A percentile compares a stretch with the other conserved stretches of the same genome.
Conservation (phyloP, 2,329 filamentous ascomycete genomes). For the Macrophomina tecta region DNA sequence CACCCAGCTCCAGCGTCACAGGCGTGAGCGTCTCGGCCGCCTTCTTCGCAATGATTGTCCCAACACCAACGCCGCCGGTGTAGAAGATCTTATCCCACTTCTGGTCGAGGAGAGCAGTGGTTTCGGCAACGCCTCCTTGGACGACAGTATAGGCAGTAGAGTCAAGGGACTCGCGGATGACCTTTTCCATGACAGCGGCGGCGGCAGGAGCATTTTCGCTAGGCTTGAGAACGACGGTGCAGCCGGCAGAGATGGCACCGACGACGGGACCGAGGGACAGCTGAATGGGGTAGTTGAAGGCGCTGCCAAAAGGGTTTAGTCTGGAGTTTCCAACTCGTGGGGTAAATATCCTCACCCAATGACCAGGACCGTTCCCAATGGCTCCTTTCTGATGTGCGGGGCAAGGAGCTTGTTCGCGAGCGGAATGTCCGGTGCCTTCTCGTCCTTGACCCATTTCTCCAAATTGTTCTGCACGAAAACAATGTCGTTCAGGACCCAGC, state of each 20-base stretch:
- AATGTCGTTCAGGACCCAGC: slow-evolving; percentile 82
- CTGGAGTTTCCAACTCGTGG: slow-evolving; percentile 16
- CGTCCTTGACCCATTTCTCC: slow-evolving; percentile 82
- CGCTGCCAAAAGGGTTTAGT: slow-evolving; percentile 52
- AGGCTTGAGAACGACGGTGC: slow-evolving; percentile 88
- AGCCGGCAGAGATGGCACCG: slow-evolving; percentile 90
- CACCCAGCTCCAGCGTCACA: slow-evolving; percentile 86
- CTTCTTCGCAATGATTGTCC: slow-evolving; percentile 62
- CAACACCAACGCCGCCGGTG: slow-evolving; percentile 80
- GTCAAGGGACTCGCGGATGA: slow-evolving; percentile 79
- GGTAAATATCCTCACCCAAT: slow-evolving; percentile 66
- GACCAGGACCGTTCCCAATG: slow-evolving; percentile 80
- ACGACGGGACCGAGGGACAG: slow-evolving; percentile 79
- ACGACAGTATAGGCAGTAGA: slow-evolving; percentile 75
- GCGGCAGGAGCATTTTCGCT: slow-evolving; percentile 80
- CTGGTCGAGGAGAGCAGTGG: slow-evolving; percentile 79
- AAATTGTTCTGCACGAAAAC: slow-evolving; percentile 79
- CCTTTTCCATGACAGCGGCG: slow-evolving; percentile 78
- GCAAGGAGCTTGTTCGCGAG: slow-evolving; percentile 71
- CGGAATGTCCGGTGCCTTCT: slow-evolving; percentile 73
- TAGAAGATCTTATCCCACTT: slow-evolving; percentile 99
- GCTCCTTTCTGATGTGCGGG: slow-evolving; percentile 84
- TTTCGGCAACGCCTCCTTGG: slow-evolving; percentile 82
- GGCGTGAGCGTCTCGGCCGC: slow-evolving; percentile 70
- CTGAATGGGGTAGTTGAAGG: slow-evolving; percentile 93